Conservation (phyloP, 2,329 filamentous ascomycete genomes). For the Xylaria sp. region DNA sequence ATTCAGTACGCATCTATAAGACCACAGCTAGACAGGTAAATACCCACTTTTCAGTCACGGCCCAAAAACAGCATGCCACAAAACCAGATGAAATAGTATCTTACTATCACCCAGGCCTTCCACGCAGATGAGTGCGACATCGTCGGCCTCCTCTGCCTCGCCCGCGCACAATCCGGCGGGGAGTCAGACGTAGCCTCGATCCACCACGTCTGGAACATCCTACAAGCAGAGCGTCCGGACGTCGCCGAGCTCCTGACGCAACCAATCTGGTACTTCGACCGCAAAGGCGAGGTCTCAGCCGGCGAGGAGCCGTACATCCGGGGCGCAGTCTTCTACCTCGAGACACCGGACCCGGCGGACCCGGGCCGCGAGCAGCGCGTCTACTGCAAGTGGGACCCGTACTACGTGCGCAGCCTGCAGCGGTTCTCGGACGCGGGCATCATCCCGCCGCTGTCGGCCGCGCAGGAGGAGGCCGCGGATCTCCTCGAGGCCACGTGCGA, state of each 20-base stretch:
- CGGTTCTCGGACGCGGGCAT: conserved; percentile 79
- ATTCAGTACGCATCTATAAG: conserved; percentile 89
- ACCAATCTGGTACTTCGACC: conserved; percentile 92
- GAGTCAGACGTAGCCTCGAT: conserved; percentile 84
- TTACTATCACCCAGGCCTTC: conserved; percentile 60
- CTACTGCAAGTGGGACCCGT: conserved; percentile 90
- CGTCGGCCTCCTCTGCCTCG: conserved; percentile 84
- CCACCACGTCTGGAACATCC: conserved; percentile 83
- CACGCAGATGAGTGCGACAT: conserved; percentile 86
- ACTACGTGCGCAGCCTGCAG: conserved; percentile 80
- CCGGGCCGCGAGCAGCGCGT: conserved; percentile 70
- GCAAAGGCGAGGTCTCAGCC: conserved; percentile 82
- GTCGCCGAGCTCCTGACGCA: conserved; percentile 79
- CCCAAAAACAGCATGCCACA: background rate
- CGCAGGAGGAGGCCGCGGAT: conserved; percentile 73
- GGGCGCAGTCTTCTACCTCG: conserved; percentile 79
- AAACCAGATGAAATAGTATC: background rate
- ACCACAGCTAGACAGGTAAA: conserved; percentile 82
- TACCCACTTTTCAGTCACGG: background rate
- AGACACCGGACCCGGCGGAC: conserved; percentile 59
- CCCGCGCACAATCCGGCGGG: conserved; percentile 81
- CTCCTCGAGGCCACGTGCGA: conserved; percentile 82
- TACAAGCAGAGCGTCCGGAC: conserved; percentile 80
- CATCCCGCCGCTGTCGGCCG: conserved; percentile 76
- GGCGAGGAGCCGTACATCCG: conserved; percentile 81